Evolutionary conservation across 1,284 basidiomycete genomes (phyloP), one percentile per base, ranked within the genome.

Genomic region (Termitomyces sp.): DNA sequence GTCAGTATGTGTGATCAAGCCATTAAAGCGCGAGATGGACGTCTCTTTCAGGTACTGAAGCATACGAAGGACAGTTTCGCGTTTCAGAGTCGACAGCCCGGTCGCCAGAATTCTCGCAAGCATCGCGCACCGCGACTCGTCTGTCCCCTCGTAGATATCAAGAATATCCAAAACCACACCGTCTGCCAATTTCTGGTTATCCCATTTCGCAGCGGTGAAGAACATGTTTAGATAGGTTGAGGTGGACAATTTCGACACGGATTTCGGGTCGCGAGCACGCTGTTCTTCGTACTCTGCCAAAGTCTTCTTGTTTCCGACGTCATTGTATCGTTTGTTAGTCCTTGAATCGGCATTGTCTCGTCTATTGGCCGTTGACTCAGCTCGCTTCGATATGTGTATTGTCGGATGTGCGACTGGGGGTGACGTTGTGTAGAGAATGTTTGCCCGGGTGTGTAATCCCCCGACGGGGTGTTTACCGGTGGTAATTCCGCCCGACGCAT

Each of bases 111-210:
- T 53, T 13, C 36, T 15, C 28, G 26, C 49, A 40, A 65, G 56
- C 15, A 62, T 28, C 0, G 47, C 6, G 10, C 42, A 30, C 36
- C 48, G 53, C 17, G 40, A 34, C 9, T 5, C n/a, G 3, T 53
- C 13, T 8, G 17, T 13, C 8, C 59, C 56, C 7, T 38, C 17
- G 43, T 55, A 61, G 9, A 21, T 3, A 12, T 61, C 58, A 17
- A 62, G 24, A 13, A 63, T 54, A 28, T 65, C 63, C 9, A 10
- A 36, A 44, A 60, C 55, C 19, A 62, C 57, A 6, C 30, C 12
- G 41, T 63, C 58, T 3, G 55, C 58, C 13, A 56, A 28, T 4
- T 53, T 30, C 13, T 9, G 30, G 10, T 36, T 34, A 2, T 54
- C 24, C 8, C 17, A 34, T 19, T 47, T 24, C 34, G 60, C 31